Base-by-base conservation (phyloP, 345 rosid genomes). In the Chamaenerion angustifolium region DNA sequence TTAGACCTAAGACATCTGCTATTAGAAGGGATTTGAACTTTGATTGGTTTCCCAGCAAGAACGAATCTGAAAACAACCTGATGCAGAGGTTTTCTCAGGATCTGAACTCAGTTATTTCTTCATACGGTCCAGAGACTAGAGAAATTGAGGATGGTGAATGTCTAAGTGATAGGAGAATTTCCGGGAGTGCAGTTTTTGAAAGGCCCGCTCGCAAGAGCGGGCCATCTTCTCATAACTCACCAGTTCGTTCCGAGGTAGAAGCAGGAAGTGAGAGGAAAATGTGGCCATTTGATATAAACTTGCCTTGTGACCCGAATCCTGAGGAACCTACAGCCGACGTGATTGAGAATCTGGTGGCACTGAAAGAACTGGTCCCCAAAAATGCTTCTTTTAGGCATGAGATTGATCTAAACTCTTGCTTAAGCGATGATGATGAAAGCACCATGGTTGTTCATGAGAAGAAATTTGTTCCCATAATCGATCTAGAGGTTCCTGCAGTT, bases 381-480 rank as follows among this genome's bases (percentile, higher is more conserved):
- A 59, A 61, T 5, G 49, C 64, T 46, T 56, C 66, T 66, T 40
- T 48, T 56, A 72, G 82, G 61, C 70, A 68, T 62, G 63, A 64
- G n/a, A 77, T 90, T 68, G 98, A 90, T 72, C 64, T 90, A 78
- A 90, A 90, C 55, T 57, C 67, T 3, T 76, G 81, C 56, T 49
- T 75, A 46, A 70, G 57, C 4, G 96, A 81, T 71, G 95, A 80
- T 66, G 98, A 79, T 31, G 37, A 5, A 8, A 31, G 37, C 37
- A 31, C 37, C 37, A 31, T 21, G 25, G 37, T 31, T 31, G 37
- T 31, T 31, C 37, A 31, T 51, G 52, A 51, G 49, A 62, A 51
- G 65, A 85, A 65, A 73, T 54, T 54, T 43, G 56, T 61, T 44
- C 55, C 58, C 8, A 70, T 69, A 63, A 76, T 86, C 49, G 95